A percentile compares a stretch with the other conserved stretches of the same genome.
These are phyloP conservation scores for Paecilomyces fulvus DNA, from an alignment of 2,329 filamentous ascomycete genomes.

Conservation along the genomic window DNA sequence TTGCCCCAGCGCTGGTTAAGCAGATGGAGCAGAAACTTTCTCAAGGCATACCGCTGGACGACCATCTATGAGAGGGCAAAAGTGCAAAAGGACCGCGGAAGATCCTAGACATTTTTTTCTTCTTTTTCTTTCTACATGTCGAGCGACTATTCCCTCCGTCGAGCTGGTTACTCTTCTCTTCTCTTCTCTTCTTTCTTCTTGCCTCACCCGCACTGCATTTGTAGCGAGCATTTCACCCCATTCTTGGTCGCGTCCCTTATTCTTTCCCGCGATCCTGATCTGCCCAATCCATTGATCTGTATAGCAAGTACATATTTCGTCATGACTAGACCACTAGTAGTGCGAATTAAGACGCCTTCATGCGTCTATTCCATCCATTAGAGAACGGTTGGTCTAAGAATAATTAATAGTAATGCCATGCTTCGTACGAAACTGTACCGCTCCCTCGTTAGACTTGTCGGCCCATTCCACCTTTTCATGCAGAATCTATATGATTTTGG, in stretches of 20 bases:
- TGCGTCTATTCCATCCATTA: not conserved
- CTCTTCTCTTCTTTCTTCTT: not conserved
- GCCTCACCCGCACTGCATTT: not conserved
- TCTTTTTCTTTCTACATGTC: not conserved
- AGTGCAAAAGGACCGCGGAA: not conserved
- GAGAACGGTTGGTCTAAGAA: not conserved
- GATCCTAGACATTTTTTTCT: not conserved
- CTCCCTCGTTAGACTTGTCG: not conserved
- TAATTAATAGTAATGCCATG: not conserved
- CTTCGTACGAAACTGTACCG: not conserved
- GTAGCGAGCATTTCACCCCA: not conserved
- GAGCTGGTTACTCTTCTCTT: not conserved
- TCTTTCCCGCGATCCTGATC: not conserved
- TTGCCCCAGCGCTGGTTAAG: slow-evolving; percentile 71
- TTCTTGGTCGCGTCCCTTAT: not conserved
- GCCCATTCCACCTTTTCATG: not conserved
- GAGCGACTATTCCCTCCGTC: not conserved
- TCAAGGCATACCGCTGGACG: slow-evolving; percentile 30
- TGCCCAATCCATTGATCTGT: not conserved
- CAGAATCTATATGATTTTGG: slow-evolving; percentile 47
- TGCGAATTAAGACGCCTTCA: not conserved
- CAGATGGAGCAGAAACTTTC: slow-evolving; percentile 79
- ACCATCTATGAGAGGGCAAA: slow-evolving; percentile 2
- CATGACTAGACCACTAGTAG: not conserved
- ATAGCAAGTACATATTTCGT: not conserved